Conservation (phyloP, 2,329 filamentous ascomycete species). For the Aspergillus sclerotialis region DNA sequence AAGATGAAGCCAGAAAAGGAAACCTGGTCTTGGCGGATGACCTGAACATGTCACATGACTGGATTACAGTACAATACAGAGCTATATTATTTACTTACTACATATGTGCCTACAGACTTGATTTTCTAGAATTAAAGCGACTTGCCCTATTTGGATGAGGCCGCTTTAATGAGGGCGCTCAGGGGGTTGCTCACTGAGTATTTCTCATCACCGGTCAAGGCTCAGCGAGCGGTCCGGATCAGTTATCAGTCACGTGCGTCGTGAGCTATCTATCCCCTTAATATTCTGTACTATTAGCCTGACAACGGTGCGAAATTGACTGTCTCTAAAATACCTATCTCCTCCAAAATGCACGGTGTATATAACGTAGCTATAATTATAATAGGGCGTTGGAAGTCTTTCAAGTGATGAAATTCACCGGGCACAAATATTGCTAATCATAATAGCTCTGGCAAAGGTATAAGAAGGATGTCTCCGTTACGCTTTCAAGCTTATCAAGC, state of each 20-base stretch:
- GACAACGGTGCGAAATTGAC: not conserved
- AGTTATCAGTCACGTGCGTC: slow-evolving; percentile 2
- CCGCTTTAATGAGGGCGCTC: slow-evolving; percentile 5
- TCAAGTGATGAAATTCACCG: too few species aligned
- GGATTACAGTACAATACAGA: too few species aligned
- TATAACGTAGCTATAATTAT: too few species aligned
- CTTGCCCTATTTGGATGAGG: slow-evolving; percentile 3
- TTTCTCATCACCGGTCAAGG: slow-evolving; percentile 3
- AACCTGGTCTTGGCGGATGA: too few species aligned
- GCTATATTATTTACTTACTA: not conserved
- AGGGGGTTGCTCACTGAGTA: slow-evolving; percentile 5
- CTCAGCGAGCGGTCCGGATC: slow-evolving; percentile 4
- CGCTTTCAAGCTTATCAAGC: too few species aligned
- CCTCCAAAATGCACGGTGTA: too few species aligned
- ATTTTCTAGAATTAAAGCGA: slow-evolving; percentile 5
- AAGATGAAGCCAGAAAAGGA: too few species aligned
- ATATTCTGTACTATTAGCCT: not conserved
- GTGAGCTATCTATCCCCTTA: not conserved
- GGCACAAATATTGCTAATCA: too few species aligned
- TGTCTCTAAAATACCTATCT: slow-evolving; percentile 1
- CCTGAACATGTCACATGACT: too few species aligned
- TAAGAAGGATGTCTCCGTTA: too few species aligned
- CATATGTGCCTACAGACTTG: slow-evolving; percentile 9
- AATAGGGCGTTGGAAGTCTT: too few species aligned
- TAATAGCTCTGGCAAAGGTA: too few species aligned